These are phyloP conservation scores for Taphrina flavorubra DNA, from an alignment of 1,139 yeast species.

Conservation along the genomic window DNA sequence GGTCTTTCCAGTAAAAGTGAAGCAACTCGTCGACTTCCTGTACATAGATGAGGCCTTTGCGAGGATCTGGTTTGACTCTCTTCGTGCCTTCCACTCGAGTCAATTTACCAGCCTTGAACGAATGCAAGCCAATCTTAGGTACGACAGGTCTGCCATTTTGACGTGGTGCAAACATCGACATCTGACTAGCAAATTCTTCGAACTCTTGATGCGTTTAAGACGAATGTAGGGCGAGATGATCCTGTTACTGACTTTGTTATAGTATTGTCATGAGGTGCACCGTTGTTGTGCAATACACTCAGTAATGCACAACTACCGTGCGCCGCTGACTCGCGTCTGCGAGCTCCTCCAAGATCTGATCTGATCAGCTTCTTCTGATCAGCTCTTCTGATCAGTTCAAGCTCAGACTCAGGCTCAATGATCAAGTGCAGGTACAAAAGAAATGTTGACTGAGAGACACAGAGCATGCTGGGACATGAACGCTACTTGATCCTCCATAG, in stretches of 20 bases:
- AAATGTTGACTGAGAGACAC: too few relatives aligned
- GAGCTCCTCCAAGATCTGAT: neutral
- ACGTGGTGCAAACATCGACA: slow-evolving; percentile 20
- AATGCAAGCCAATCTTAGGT: slow-evolving; percentile 22
- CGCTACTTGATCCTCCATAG: too few relatives aligned
- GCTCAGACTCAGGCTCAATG: too few relatives aligned
- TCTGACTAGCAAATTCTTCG: neutral
- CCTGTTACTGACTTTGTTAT: too few relatives aligned
- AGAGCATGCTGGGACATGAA: too few relatives aligned
- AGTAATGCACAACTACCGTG: neutral
- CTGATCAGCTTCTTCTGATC: neutral
- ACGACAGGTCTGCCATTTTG: neutral
- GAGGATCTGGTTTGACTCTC: slow-evolving; percentile 42
- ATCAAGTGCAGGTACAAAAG: too few relatives aligned
- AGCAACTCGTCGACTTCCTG: slow-evolving; percentile 43
- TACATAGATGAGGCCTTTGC: slow-evolving; percentile 42
- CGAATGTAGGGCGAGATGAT: too few relatives aligned
- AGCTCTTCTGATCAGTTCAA: neutral
- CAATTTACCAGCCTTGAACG: slow-evolving; percentile 44
- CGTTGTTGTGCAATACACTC: neutral
- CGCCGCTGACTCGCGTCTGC: slow-evolving; percentile 14
- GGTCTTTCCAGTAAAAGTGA: slow-evolving; percentile 44
- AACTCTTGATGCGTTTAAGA: too few relatives aligned
- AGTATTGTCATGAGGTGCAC: neutral
- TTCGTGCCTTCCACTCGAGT: slow-evolving; percentile 49